A percentile compares a stretch with the other conserved stretches of the same genome.
Evolutionary conservation across 768 basidiomycete genomes (phyloP).

Genomic region (Phylloporus arenicola): DNA sequence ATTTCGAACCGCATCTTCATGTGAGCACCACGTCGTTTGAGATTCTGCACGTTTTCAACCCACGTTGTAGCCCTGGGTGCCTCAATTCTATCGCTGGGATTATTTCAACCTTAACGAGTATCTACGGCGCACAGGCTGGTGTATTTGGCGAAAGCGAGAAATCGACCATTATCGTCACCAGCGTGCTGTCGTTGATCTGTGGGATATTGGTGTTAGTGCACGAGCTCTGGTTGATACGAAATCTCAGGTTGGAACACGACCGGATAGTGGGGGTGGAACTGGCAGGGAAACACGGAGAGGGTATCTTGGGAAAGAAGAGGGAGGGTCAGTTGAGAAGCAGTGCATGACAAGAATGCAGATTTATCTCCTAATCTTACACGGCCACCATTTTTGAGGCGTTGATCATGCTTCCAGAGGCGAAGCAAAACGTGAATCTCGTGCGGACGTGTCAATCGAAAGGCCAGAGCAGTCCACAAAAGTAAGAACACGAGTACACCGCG

Average conservation of each 20-base stretch:
- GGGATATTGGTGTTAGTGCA: slow-evolving; percentile 39
- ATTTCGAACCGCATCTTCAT: slow-evolving; percentile 50
- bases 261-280: slow-evolving; percentile 36
- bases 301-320: slow-evolving; percentile 24
- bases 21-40: slow-evolving; percentile 30
- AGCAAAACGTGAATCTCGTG: slow-evolving; percentile 2
- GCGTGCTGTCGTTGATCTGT: slow-evolving; percentile 35
- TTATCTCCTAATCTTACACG: background rate
- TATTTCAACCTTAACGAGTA: slow-evolving; percentile 47
- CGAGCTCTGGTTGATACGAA: slow-evolving; percentile 40
- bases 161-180: slow-evolving; percentile 46
- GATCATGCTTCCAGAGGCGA: background rate
- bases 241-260: slow-evolving; percentile 41
- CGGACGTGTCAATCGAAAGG: background rate
- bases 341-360: background rate
- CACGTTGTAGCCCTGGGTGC: slow-evolving; percentile 43
- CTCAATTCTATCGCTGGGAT: slow-evolving; percentile 54
- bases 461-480: background rate
- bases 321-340: background rate
- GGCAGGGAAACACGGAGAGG: slow-evolving; percentile 43
- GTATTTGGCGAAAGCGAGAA: slow-evolving; percentile 39
- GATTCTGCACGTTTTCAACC: slow-evolving; percentile 2
- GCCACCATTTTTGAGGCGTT: background rate
- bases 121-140: slow-evolving; percentile 47
- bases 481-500: slow-evolving; percentile 18